These are phyloP conservation scores for Ceratobasidium sp. DNA, from an alignment of 1,284 basidiomycete species.

Conservation along the genomic window DNA sequence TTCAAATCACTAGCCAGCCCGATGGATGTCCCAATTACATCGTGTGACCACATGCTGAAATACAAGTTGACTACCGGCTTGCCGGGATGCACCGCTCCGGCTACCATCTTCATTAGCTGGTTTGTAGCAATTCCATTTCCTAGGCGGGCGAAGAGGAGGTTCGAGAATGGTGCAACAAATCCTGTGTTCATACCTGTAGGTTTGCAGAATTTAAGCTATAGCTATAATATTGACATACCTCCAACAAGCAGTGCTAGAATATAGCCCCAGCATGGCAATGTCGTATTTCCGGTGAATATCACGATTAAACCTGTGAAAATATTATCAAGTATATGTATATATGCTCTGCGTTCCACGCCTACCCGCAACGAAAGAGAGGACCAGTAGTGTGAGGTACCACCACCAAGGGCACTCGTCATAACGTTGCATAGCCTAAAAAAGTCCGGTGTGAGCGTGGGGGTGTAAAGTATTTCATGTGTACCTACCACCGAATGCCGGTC, in stretches of 20 bases:
- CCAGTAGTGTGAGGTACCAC: constrained; percentile 69
- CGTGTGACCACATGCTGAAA: constrained; percentile 62
- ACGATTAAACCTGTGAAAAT: constrained; percentile 66
- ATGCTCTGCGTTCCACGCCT: constrained; percentile 40
- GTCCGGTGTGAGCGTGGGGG: constrained; percentile 49
- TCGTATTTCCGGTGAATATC: constrained; percentile 69
- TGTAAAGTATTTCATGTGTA: not conserved
- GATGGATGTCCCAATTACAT: constrained; percentile 68
- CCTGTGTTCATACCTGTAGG: constrained; percentile 47
- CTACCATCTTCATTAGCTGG: constrained; percentile 77
- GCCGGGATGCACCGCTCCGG: constrained; percentile 72
- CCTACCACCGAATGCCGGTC: constrained; percentile 71
- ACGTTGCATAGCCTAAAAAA: constrained; percentile 64
- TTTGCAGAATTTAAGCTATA: not conserved
- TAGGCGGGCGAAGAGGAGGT: constrained; percentile 63
- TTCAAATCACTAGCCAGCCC: constrained; percentile 72
- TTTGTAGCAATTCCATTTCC: constrained; percentile 71
- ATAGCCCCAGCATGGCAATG: constrained; percentile 74
- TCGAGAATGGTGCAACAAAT: constrained; percentile 62
- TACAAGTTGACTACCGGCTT: constrained; percentile 76
- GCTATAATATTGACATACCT: constrained; percentile 54
- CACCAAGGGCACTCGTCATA: constrained; percentile 72
- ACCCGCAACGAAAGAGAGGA: constrained; percentile 68
- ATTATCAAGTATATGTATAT: constrained; percentile 5
- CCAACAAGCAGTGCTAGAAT: constrained; percentile 64